Evolutionary conservation across 2,329 filamentous ascomycete genomes (phyloP).

Genomic region (Talaromyces sp.): DNA sequence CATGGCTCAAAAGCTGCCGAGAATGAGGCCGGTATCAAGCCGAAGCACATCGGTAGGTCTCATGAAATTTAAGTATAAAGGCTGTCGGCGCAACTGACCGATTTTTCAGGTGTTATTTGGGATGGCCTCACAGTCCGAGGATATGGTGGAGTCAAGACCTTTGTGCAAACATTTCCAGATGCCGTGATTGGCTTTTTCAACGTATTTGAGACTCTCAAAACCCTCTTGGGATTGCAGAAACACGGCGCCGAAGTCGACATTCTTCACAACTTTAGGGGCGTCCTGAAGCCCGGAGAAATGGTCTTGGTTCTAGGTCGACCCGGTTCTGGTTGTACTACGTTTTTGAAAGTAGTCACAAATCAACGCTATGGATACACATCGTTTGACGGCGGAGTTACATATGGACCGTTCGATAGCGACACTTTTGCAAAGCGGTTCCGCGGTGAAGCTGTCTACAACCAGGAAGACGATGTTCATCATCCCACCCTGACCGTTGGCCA

Average conservation of each 20-base stretch:
- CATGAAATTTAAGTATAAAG: neutral
- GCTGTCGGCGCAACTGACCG: neutral
- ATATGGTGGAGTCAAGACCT: constrained; percentile 70
- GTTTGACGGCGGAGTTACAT: constrained; percentile 68
- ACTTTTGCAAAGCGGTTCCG: constrained; percentile 70
- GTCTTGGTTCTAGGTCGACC: constrained; percentile 76
- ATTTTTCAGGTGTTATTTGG: constrained; percentile 63
- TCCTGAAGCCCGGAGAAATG: constrained; percentile 82
- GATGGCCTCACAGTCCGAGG: constrained; percentile 73
- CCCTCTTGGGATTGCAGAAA: constrained; percentile 61
- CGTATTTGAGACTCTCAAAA: constrained; percentile 62
- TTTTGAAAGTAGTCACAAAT: constrained; percentile 66
- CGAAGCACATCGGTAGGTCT: constrained; percentile 64
- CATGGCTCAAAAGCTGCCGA: constrained; percentile 70
- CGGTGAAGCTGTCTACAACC: constrained; percentile 78
- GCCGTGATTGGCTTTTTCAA: constrained; percentile 76
- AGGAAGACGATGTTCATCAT: constrained; percentile 76
- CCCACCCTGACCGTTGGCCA: constrained; percentile 83
- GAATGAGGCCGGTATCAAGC: constrained; percentile 71
- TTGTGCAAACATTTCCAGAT: constrained; percentile 71
- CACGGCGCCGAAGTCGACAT: constrained; percentile 71
- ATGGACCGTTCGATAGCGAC: constrained; percentile 68
- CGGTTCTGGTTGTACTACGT: constrained; percentile 68
- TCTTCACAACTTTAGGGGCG: constrained; percentile 60
- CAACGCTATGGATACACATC: constrained; percentile 62